Base-by-base conservation (phyloP, 2,329 filamentous ascomycete genomes). In the Herpomyces periplanetae region DNA sequence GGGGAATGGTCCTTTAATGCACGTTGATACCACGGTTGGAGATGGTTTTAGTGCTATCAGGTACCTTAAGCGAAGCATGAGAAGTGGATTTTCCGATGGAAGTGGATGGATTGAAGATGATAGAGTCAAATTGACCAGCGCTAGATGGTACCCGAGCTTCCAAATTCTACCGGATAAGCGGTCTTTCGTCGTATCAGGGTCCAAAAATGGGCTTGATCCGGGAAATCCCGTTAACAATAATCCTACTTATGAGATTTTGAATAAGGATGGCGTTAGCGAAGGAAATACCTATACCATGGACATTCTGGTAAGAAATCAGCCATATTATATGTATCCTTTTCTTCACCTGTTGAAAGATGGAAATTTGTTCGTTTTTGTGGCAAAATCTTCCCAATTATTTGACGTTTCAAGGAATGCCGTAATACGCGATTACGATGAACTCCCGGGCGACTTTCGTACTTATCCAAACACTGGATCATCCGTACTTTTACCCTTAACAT, bases 291-390 rank as follows among this genome's bases (percentile, higher is more conserved):
- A 44, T 16, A 32, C 34, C 5, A 42, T 56, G 39, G 42, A 47
- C 3, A 49, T 57, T 14, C 36, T 58, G 10, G 38, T 36, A 21
- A 44, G 44, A 29, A 52, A 50, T 26, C 48, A 55, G 31, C 52
- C 52, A 7, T 56, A 57, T 35, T 56, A 52, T 34, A 54, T 54
- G 50, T 57, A 56, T 28, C 52, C 52, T 3, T 56, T 56, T 31
- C 34, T 58, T 12, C 51, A 56, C 28, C 37, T 57, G 2, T 39
- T 59, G 14, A 43, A 38, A 13, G 44, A 54, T 29, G 51, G 51
- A 5, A 45, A 35, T 14, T 31, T 57, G 3, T 57, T 54, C 28
- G 37, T 57, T 22, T 52, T 53, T 29, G 40, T 42, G 8, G 37
- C 50, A 13, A 54, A 50, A 29, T 47, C 47, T 9, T 44, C 47